Conservation (phyloP, 257 asterid species). For the Gentiana dahurica region DNA sequence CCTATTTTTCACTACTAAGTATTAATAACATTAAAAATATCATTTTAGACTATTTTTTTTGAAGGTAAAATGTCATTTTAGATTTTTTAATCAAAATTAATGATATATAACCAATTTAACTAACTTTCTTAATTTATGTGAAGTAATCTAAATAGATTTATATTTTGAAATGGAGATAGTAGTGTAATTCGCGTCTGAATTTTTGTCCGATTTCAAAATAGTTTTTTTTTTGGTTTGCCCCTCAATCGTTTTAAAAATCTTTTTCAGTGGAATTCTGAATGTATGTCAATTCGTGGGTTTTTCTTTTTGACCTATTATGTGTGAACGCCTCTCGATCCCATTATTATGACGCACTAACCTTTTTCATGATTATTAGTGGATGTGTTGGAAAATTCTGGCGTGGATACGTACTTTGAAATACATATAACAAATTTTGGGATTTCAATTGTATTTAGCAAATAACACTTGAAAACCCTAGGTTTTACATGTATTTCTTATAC, state of each 20-base stretch:
- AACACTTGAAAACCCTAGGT: neutral
- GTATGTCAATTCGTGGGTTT: slow-evolving; percentile 18
- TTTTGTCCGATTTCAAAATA: slow-evolving; percentile 4
- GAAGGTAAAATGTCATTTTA: neutral
- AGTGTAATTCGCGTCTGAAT: slow-evolving; percentile 16
- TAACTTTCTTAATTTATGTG: too few species aligned
- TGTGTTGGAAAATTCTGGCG: neutral
- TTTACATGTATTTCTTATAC: too few species aligned
- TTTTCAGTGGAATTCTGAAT: slow-evolving; percentile 28
- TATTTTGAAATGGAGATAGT: neutral
- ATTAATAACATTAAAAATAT: too few species aligned
- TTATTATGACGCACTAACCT: neutral
- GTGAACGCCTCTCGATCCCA: slow-evolving; percentile 12
- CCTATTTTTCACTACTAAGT: too few species aligned
- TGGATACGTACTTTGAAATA: neutral
- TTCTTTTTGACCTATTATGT: slow-evolving; percentile 24
- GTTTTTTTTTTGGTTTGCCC: slow-evolving; percentile 4
- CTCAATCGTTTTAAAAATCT: slow-evolving; percentile 12
- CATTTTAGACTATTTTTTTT: too few species aligned
- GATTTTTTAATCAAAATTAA: too few species aligned
- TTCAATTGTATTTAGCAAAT: neutral
- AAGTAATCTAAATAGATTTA: too few species aligned
- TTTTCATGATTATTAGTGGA: slow-evolving; percentile 1
- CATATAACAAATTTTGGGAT: neutral
- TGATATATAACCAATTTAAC: too few species aligned